Conservation (phyloP, 2,329 filamentous ascomycete genomes). For the Didymella glomerata region DNA sequence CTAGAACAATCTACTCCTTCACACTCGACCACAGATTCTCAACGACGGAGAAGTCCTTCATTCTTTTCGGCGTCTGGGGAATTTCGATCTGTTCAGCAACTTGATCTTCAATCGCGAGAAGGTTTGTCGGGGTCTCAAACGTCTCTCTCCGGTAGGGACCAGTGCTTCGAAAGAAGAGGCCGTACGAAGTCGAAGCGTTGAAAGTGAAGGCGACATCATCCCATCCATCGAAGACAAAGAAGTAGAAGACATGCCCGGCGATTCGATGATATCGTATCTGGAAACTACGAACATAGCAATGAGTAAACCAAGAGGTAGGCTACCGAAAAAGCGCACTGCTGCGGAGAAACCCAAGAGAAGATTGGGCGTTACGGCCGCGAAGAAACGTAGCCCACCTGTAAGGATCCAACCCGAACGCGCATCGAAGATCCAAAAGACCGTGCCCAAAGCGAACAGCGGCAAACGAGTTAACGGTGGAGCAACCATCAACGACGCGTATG, state of each 20-base stretch:
- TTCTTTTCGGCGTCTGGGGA: not conserved
- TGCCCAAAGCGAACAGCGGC: not conserved
- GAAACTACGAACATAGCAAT: not conserved
- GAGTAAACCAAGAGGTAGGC: not conserved
- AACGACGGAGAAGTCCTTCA: not conserved
- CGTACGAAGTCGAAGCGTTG: fast-evolving
- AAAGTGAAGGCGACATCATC: not conserved
- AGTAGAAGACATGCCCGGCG: not conserved
- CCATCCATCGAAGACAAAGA: not conserved
- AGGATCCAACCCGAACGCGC: not conserved
- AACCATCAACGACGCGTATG: not conserved
- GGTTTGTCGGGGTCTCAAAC: conserved; percentile 5
- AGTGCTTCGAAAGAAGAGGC: not conserved
- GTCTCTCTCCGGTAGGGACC: not conserved
- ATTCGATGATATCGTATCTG: not conserved
- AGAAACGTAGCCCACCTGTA: not conserved
- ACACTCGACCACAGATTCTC: not conserved
- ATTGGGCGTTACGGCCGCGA: not conserved
- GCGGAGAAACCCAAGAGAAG: not conserved
- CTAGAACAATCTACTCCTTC: not conserved
- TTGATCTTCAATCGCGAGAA: conserved; percentile 21
- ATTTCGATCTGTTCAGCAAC: conserved; percentile 2
- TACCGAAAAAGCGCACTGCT: not conserved
- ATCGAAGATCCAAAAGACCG: not conserved
- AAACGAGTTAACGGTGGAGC: conserved; percentile 3